phyloP scores from a whole-genome alignment of 2,329 filamentous ascomycete species.

The Graphium sp. region DNA sequence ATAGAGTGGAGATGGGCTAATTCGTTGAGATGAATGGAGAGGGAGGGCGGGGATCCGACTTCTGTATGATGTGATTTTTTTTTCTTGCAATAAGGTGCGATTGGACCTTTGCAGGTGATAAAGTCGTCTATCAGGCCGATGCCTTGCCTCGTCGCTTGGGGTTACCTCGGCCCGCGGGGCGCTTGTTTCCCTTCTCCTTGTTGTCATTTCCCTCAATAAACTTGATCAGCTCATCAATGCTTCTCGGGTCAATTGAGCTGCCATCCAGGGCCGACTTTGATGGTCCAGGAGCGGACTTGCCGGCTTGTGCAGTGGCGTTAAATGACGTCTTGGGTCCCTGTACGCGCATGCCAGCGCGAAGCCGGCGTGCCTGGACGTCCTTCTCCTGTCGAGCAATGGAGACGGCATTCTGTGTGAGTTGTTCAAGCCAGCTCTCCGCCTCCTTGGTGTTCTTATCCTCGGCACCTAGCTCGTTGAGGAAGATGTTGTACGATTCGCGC shows the following conservation, averaged over 20 bases:
- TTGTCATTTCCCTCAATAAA: slow-evolving; percentile 72
- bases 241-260: slow-evolving; percentile 50
- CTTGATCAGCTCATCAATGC: slow-evolving; percentile 82
- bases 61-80: no score
- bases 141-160: slow-evolving; percentile 32
- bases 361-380: slow-evolving; percentile 59
- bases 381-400: slow-evolving; percentile 88
- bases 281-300: slow-evolving; percentile 42
- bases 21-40: no score
- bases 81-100: no score
- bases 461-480: slow-evolving; percentile 69
- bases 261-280: slow-evolving; percentile 21
- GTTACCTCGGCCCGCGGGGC: slow-evolving; percentile 29
- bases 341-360: slow-evolving; percentile 55
- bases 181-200: slow-evolving; percentile 38
- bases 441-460: slow-evolving; percentile 97
- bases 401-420: slow-evolving; percentile 89
- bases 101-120: slow-evolving; percentile 1
- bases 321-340: slow-evolving; percentile 14
- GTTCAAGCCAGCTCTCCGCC: slow-evolving; percentile 89
- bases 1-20: no score
- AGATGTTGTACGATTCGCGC: slow-evolving; percentile 94
- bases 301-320: slow-evolving; percentile 17
- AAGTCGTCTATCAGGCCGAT: not conserved
- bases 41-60: no score